Base-by-base conservation (phyloP, 768 basidiomycete genomes). In the Hygrocybe coccinea region DNA sequence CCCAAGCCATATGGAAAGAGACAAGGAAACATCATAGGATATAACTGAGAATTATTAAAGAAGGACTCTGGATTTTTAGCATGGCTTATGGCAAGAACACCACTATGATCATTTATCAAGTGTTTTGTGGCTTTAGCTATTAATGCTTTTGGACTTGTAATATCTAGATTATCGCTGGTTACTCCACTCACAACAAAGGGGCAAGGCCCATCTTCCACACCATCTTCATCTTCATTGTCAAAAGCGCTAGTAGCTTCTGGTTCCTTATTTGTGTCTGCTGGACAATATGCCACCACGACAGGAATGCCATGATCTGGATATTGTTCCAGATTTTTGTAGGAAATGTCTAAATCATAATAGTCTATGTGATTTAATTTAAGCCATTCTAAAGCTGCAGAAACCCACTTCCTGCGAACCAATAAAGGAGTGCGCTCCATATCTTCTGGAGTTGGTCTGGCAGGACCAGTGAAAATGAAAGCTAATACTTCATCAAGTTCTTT, bases 131-230 rank as follows among this genome's bases (percentile, higher is more conserved):
- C 72, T 1, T 58, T 45, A 1, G 62, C 60, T 19, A 65, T 64
- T 2, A 65, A 49, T 2, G 57, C 52, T 2, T 60, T 54, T 12
- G 61, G 41, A 0, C 56, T 37, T 21, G 65, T 58, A 2, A 60
- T 57, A n/a, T 44, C 39, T 8, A 62, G 47, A 3, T 61, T 37
- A 19, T 65, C 60, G 19, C 66, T 64, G 0, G 66, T 69, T 1
- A 78, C 15, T 12, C 74, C 71, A 58, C 74, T 71, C 0, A 78
- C 72, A n/a, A 65, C 54, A 54, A 76, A 75, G 0, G 74, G 64
- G 59, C 75, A 76, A 1, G 29, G 35, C 3, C 71, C 74, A 0
- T 50, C 38, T 21, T 57, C 56, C 0, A 57, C 61, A 1, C 72
- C 71, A 52, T 56, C 58, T 39, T 66, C 65, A 6, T 49, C 34